Base-by-base conservation (phyloP, 768 basidiomycete species). In the Clitopilus passeckerianus region DNA sequence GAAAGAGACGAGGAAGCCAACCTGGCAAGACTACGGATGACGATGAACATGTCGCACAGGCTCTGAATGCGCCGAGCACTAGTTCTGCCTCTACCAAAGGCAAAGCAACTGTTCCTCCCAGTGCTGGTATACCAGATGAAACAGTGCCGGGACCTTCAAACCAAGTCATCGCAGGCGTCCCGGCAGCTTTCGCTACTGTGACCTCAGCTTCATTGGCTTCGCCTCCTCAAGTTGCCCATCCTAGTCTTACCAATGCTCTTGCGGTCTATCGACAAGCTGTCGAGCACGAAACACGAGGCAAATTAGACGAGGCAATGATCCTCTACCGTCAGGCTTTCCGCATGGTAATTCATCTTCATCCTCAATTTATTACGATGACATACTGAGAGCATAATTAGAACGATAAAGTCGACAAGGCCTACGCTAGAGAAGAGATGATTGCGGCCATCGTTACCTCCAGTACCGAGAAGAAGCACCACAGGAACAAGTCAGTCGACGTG, bases 311-410 rank as follows among this genome's bases (percentile, higher is more conserved):
- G 34, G 94, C 94, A 10, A 72, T 94, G 9, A 67, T 71, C 23
- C 72, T 93, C 7, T 97, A 96, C 66, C 85, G 91, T 9, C 83
- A 84, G 61, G 91, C 91, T 1, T 95, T 94, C 70, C 83, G 87
- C 56, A 73, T 89, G 73, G 78, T 79, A 16, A 56, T 50, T 59
- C 24, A 35, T 56, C 24, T 16, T 34, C 20, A 54, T 4, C 43
- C 33, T 37, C 56, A 34, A 30, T 18, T 37, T 18, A 24, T 22
- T 27, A 30, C 14, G 18, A 46, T 10, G 22, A 10, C 10, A 12
- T 37, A 60, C 18, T 37, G 35, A 15, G 2, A 43, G 58, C 18
- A 53, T 53, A 9, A 35, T 34, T 60, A 79, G 72, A 83, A 94
- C 60, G 76, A 87, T 34, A 76, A 90, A 61, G 90, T 95, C 34